Evolutionary conservation across 2,329 filamentous ascomycete genomes (phyloP), one percentile per base, ranked within the genome.

Genomic region (Colletotrichum euphorbiae): DNA sequence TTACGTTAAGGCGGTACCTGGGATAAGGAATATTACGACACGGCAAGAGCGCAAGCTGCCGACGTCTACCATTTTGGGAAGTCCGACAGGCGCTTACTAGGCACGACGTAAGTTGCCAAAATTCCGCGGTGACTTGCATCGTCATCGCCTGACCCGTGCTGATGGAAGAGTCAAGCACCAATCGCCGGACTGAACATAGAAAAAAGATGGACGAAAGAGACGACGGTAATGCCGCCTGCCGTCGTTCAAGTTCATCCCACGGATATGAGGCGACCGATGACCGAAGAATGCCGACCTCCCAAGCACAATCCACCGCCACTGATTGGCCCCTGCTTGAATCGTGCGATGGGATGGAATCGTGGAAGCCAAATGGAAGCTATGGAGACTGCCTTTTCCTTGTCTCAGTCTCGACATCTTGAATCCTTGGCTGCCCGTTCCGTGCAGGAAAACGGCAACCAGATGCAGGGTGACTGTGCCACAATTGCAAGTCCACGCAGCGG

Each of bases 251-350:
- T 67, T 67, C 64, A 56, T 56, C 51, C 57, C 43, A 57, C 59
- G 51, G 59, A 51, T 33, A 67, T 56, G 42, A 59, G 52, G 65
- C 60, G 46, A 65, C 54, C 19, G 54, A 54, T 48, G 54, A 45
- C 61, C 45, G 43, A 68, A 52, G 45, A 38, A 38, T 57, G 54
- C 38, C 38, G 43, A 12, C 21, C 58, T 28, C 46, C 24, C 24
- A 33, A 46, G 17, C 21, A 36, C 40, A 38, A 54, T 19, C 58
- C 43, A 45, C 50, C 51, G 64, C 60, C 64, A 68, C 52, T 64
- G 65, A 64, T 64, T 64, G 65, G 60, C 45, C 64, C 64, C 52
- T 60, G 54, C 61, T 59, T 65, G 65, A 68, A 46, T 68, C 60
- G 54, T 59, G 65, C 54, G 38, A 48, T 68, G 33, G 31, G 15